Conservation (phyloP, 2,329 filamentous ascomycete species). For the Cercospora brassicicola region DNA sequence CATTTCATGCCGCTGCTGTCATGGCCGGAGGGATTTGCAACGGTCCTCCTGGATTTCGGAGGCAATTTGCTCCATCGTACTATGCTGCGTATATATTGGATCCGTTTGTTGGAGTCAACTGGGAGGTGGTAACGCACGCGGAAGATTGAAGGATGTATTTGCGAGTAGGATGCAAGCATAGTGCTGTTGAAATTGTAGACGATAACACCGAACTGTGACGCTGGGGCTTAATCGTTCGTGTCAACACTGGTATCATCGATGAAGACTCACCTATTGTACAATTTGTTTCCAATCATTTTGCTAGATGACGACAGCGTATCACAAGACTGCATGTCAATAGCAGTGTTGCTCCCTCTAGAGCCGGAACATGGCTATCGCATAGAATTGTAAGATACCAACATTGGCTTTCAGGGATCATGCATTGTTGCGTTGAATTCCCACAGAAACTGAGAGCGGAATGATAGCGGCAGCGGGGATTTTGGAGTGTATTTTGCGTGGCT, state of each 20-base stretch:
- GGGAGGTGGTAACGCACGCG: not conserved
- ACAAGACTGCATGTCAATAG: not conserved
- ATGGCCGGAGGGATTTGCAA: not conserved
- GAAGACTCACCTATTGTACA: not conserved
- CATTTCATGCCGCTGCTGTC: not conserved
- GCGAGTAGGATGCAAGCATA: too few species aligned
- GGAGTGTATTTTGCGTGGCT: too few species aligned
- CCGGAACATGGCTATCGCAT: too few species aligned
- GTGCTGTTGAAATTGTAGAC: too few species aligned
- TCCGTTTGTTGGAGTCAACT: not conserved
- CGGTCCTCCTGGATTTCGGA: not conserved
- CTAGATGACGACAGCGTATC: not conserved
- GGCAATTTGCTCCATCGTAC: not conserved
- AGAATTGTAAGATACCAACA: too few species aligned
- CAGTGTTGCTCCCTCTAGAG: not conserved
- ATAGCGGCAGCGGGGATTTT: not conserved
- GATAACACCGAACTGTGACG: too few species aligned
- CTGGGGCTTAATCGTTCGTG: too few species aligned
- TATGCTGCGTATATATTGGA: not conserved
- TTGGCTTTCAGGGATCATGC: too few species aligned
- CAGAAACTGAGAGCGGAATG: too few species aligned
- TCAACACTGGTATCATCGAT: too few species aligned
- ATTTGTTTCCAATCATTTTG: too few species aligned
- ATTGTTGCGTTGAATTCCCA: too few species aligned
- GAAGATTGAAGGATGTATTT: not conserved